Base-by-base conservation (phyloP, 2,329 filamentous ascomycete species). In the Aureobasidium leucospermi region DNA sequence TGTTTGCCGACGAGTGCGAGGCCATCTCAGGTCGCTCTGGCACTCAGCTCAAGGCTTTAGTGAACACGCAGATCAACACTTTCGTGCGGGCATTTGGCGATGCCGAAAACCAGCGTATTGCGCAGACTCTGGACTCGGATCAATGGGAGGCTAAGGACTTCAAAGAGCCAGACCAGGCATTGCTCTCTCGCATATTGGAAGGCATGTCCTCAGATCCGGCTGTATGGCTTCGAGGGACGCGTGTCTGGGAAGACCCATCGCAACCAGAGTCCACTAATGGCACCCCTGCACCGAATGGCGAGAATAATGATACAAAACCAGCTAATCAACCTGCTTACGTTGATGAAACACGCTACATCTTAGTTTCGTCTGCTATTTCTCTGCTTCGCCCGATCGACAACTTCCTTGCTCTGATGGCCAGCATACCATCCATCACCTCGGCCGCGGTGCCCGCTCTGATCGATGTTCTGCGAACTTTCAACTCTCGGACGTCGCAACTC, bases 401-500 rank as follows among this genome's bases (percentile, higher is more conserved):
- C 15, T 96, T 96, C 72, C 80, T 96, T 64, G 88, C 89, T 63
- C 81, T 99, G 4, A 86, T 93, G 60, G 81, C 89, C 5, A 87
- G 86, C 34, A 93, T 97, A 60, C 93, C 94, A 1, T 93, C 88
- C 62, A 92, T 96, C 84, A 89, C 90, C 1, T 80, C 86, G 2
- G 91, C 96, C 61, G 86, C 96, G 57, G 88, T 90, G 0, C 78
- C 83, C 2, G 87, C 86, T 0, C 81, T 99, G 10, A 79, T 96
- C 43, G 87, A 94, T 23, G 96, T 95, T 69, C 80, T 97, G 13
- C 89, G 94, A 65, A 81, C 96, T 4, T 99, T 97, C 80, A 96
- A 99, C 73, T 96, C 91, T 2, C 87, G 94, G 19, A 92, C 92
- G 60, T 95, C 89, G n/a, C 94, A 99, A 71, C 82, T 99, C 60